A percentile compares a stretch with the other conserved stretches of the same genome.
Conservation (phyloP, 768 basidiomycete genomes). For the Amanita inopinata region DNA sequence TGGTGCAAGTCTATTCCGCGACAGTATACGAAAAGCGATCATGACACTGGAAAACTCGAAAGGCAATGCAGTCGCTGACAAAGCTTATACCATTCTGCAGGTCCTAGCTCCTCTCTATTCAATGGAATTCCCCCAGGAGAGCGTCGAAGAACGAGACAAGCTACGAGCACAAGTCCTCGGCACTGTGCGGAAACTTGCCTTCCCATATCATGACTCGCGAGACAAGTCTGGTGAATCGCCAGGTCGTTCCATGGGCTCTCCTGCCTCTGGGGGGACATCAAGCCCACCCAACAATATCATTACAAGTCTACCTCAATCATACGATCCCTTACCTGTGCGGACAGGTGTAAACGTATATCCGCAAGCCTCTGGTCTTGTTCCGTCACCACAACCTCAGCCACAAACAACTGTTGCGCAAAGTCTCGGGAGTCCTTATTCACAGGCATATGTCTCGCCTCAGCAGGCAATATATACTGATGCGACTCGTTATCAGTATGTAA, state of each 20-base stretch:
- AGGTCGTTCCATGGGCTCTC: slow-evolving; percentile 39
- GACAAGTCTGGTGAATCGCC: slow-evolving; percentile 27
- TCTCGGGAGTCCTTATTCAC: slow-evolving; percentile 13
- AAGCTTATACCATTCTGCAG: slow-evolving; percentile 60
- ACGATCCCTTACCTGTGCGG: slow-evolving; percentile 19
- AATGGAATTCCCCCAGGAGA: slow-evolving; percentile 44
- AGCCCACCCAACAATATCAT: slow-evolving; percentile 39
- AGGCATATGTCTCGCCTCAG: slow-evolving; percentile 15
- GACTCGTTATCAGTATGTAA: slow-evolving; percentile 35
- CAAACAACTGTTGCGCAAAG: slow-evolving; percentile 15
- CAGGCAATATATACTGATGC: slow-evolving; percentile 29
- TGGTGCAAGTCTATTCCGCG: slow-evolving; percentile 66
- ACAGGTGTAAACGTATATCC: slow-evolving; percentile 4
- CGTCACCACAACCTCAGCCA: slow-evolving; percentile 21
- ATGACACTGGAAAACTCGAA: slow-evolving; percentile 55
- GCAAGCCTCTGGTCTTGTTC: slow-evolving; percentile 5
- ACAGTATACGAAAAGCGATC: slow-evolving; percentile 63
- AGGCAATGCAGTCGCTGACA: slow-evolving; percentile 62
- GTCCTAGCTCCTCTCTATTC: slow-evolving; percentile 69
- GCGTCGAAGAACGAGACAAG: slow-evolving; percentile 43
- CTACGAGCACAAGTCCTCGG: slow-evolving; percentile 52
- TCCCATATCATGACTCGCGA: slow-evolving; percentile 62
- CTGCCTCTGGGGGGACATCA: slow-evolving; percentile 47
- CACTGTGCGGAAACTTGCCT: slow-evolving; percentile 65
- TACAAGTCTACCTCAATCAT: slow-evolving; percentile 27